phyloP scores from a whole-genome alignment of 169 alveolate species.

The Fabrea salina region DNA sequence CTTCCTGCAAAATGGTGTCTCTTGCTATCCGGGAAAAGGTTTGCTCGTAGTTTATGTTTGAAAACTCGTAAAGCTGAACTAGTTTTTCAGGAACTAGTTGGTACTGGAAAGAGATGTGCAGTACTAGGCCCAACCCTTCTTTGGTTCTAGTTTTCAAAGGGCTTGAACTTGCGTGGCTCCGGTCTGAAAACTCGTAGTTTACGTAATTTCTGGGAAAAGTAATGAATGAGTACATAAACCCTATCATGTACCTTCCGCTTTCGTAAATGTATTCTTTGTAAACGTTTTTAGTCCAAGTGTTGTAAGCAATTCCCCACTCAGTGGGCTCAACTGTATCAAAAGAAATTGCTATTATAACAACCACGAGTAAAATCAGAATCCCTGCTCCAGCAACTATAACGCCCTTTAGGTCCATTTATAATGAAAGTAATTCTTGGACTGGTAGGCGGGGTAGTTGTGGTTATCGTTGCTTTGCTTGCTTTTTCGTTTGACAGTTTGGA shows the following conservation, averaged over 20 bases:
- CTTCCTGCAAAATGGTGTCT: slow-evolving; percentile 28
- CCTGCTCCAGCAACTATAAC: neutral
- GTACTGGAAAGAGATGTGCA: slow-evolving; percentile 53
- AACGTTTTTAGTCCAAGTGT: slow-evolving; percentile 34
- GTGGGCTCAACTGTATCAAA: slow-evolving; percentile 57
- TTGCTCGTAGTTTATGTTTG: slow-evolving; percentile 33
- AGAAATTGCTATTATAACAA: neutral
- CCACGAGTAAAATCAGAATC: neutral
- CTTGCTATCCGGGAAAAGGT: slow-evolving; percentile 39
- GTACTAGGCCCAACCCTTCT: slow-evolving; percentile 40
- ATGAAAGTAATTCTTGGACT: too few species aligned
- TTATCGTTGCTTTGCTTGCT: slow-evolving; percentile 13
- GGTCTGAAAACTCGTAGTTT: slow-evolving; percentile 32
- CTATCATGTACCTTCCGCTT: slow-evolving; percentile 2
- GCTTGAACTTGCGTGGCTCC: neutral
- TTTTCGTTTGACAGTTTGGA: slow-evolving; percentile 67
- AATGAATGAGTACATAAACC: neutral
- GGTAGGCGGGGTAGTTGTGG: slow-evolving; percentile 19
- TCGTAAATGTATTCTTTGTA: neutral
- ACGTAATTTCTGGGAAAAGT: neutral
- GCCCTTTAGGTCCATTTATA: neutral
- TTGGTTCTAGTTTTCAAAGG: slow-evolving; percentile 30
- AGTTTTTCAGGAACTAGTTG: slow-evolving; percentile 34
- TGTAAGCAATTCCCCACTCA: slow-evolving; percentile 45
- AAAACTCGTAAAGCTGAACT: slow-evolving; percentile 37